These are phyloP conservation scores for Selenicereus undatus DNA, from an alignment of 148 eudicot genomes.

Conservation along the genomic window DNA sequence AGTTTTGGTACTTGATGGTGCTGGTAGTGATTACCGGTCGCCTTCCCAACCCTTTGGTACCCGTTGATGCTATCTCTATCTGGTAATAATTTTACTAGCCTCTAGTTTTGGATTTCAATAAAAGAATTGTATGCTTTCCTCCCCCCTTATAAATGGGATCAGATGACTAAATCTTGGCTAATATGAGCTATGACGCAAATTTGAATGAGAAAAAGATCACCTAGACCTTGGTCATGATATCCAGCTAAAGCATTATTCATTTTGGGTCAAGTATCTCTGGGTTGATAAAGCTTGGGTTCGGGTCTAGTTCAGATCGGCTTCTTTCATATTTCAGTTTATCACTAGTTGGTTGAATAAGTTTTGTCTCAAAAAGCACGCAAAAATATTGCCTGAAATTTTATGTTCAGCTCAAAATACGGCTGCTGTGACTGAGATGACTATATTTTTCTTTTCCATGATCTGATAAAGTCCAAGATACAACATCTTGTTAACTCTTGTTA, in stretches of 20 bases:
- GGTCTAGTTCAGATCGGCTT: neutral
- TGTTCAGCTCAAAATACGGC: too few species aligned
- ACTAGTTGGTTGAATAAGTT: neutral
- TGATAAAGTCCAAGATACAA: neutral
- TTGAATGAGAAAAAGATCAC: neutral
- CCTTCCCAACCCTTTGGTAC: conserved; percentile 54
- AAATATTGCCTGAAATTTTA: too few species aligned
- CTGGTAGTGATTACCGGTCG: conserved; percentile 63
- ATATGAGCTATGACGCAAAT: neutral
- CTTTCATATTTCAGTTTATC: neutral
- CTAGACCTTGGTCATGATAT: neutral
- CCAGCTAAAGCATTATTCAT: neutral
- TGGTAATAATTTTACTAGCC: conserved; percentile 17
- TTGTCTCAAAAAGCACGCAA: neutral
- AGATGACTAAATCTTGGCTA: too few species aligned
- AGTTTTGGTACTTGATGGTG: conserved; percentile 81
- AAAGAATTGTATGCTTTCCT: neutral
- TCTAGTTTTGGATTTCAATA: neutral
- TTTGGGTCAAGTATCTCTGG: neutral
- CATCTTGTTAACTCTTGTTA: neutral
- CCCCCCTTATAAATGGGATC: neutral
- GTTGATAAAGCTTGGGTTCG: too few species aligned
- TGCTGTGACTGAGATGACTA: too few species aligned
- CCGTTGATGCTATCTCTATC: conserved; percentile 69
- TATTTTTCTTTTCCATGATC: neutral